Conservation (phyloP, 352 stramenopile species). For the Phytophthora sp. region DNA sequence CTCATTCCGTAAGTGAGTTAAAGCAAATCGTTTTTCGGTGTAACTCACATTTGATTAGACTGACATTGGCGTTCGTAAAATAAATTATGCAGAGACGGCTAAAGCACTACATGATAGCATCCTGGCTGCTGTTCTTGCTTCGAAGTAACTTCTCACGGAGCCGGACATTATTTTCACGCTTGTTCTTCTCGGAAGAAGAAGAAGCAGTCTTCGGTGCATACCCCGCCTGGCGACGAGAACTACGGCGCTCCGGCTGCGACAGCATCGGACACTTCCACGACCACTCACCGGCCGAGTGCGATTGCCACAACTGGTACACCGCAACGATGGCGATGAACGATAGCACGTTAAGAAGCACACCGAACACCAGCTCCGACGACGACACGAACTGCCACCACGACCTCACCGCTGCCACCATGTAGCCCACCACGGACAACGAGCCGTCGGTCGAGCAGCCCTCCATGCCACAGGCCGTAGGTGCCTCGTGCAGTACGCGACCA, state of each 20-base stretch:
- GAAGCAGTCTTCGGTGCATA: neutral
- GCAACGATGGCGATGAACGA: constrained; percentile 71
- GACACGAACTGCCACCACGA: constrained; percentile 60
- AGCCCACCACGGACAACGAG: constrained; percentile 36
- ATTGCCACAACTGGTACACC: constrained; percentile 68
- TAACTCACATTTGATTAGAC: neutral
- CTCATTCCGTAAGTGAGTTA: too few species aligned
- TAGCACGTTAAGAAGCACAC: constrained; percentile 74
- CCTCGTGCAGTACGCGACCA: constrained; percentile 69
- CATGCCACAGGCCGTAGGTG: constrained; percentile 44
- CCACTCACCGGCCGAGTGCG: constrained; percentile 7
- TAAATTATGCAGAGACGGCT: constrained; percentile 1
- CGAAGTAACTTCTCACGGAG: neutral
- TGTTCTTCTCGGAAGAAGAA: constrained; percentile 1
- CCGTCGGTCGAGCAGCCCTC: constrained; percentile 29
- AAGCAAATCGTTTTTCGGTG: too few species aligned
- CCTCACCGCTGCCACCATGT: constrained; percentile 36
- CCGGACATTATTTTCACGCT: constrained; percentile 7
- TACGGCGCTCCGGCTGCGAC: neutral
- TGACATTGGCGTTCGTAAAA: neutral
- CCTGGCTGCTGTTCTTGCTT: constrained; percentile 2
- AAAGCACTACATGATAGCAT: neutral
- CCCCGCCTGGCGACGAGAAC: neutral
- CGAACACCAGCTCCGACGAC: constrained; percentile 67
- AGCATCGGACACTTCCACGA: constrained; percentile 6